Evolutionary conservation across 2,329 filamentous ascomycete species (phyloP), one percentile per base, ranked within the genome.

Genomic region (Sclerotiophoma versabilis): DNA sequence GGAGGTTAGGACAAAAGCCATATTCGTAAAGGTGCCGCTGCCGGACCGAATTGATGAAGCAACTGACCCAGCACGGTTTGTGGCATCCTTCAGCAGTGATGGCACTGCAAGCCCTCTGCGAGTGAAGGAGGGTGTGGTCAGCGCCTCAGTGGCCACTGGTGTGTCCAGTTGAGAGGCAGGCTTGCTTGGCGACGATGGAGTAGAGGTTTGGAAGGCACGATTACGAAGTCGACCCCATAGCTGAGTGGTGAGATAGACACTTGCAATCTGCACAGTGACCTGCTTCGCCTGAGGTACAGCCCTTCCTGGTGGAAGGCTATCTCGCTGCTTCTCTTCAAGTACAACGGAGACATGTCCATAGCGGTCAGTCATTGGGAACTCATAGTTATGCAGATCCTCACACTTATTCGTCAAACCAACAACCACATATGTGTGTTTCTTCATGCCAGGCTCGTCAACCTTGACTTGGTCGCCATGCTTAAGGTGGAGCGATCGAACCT

Each of bases 1-100:
- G 58, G 92, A 91, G 0, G 92, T 93, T 10, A 96, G 83, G 0
- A 92, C 92, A 74, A 98, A 97, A 0, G 86, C 86, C 92, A 97
- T 96, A 34, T 87, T 86, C 1, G 83, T 77, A 66, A 98, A 96
- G 0, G 96, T 59, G 2, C 79, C 78, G 15, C 65, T 70, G 15
- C 63, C 68, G 38, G 62, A 61, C 38, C 59, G 62, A 46, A 29
- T 39, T 9, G 64, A 63, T 2, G 71, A 72, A 7, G 68, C 63
- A 5, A 71, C 66, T 29, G 72, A 71, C 4, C 57, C 57, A 34
- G 70, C 63, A 23, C 69, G 69, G 15, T 62, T 60, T 10, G 64
- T 63, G 3, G 62, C 59, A 15, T 68, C 56, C 46, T 67, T 69
- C 19, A 72, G 57, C 3, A 71, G 39, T 10, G 70, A 72, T 5